Evolutionary conservation across 768 basidiomycete species (phyloP), one percentile per base, ranked within the genome.

Genomic region (Boletellus ananas): DNA sequence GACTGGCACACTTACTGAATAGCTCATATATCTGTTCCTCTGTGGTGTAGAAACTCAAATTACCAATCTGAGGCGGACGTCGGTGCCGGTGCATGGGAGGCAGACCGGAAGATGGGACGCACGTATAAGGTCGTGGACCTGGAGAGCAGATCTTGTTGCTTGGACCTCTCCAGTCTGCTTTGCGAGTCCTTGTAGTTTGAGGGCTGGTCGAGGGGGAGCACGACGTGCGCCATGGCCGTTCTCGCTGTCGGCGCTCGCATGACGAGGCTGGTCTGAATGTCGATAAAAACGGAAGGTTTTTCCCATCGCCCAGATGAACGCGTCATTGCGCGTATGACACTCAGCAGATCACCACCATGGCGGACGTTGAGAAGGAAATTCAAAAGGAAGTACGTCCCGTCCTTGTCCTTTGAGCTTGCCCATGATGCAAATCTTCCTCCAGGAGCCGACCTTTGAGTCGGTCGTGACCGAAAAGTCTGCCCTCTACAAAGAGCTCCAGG

Each of bases 151-250:
- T 92, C 86, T 58, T 84, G 79, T 64, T 94, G 92, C 56, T 70
- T 84, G 58, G 81, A 77, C 55, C 88, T 78, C 72, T 96, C 87
- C 45, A 93, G 72, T 48, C 86, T 81, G 34, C 78, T 75, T 70
- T 94, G 89, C 13, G 90, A 94, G 71, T 99, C 95, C 67, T 94
- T 92, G 73, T 99, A 99, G 68, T 93, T 92, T 6, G 94, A 96
- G 40, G 94, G 94, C 68, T 92, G 88, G 73, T 97, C 95, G 58
- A 97, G 78, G 31, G 86, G 70, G 25, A 78, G 63, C 41, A 95
- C 85, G 59, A 95, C 85, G 75, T 94, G 86, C 37, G 94, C 83
- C 93, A 91, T 90, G 66, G 59, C 64, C 59, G 60, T 65, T 51
- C 34, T 41, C 40, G 40, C 27, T 43, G 41, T 47, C 31, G 17